A percentile compares a stretch with the other conserved stretches of the same genome.
These are phyloP conservation scores for Nicotiana tomentosiformis DNA, from an alignment of 257 asterid genomes.

Conservation along the genomic window DNA sequence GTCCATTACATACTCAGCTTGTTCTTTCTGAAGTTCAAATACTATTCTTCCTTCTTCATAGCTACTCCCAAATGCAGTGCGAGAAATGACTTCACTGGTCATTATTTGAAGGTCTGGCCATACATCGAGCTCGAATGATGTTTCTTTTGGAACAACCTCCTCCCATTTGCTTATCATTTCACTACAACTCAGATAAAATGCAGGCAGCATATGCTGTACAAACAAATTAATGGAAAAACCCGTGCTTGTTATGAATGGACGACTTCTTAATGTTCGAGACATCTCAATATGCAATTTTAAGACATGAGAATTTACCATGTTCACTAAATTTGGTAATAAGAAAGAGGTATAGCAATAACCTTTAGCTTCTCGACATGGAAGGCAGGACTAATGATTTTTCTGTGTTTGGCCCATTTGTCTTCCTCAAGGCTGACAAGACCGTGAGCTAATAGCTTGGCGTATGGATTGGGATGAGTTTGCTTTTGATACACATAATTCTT, in stretches of 20 bases:
- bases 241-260: neutral
- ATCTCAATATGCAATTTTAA: neutral
- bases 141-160: conserved; percentile 8
- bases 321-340: neutral
- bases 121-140: conserved; percentile 30
- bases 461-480: conserved; percentile 30
- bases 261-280: neutral
- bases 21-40: conserved; percentile 40
- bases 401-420: conserved; percentile 58
- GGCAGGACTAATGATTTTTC: conserved; percentile 55
- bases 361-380: conserved; percentile 43
- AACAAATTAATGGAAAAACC: neutral
- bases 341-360: neutral
- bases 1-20: conserved; percentile 22
- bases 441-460: conserved; percentile 20
- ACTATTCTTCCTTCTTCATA: conserved; percentile 45
- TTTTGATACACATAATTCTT: conserved; percentile 29
- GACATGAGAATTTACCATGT: neutral
- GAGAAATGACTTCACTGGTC: conserved; percentile 35
- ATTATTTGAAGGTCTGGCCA: conserved; percentile 40
- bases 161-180: conserved; percentile 46
- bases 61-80: conserved; percentile 48
- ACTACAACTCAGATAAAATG: conserved; percentile 25
- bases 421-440: conserved; percentile 33
- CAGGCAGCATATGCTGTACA: conserved; percentile 41